Evolutionary conservation across 495 filamentous ascomycete species (phyloP), one percentile per base, ranked within the genome.

Genomic region (Pyronema domesticum): DNA sequence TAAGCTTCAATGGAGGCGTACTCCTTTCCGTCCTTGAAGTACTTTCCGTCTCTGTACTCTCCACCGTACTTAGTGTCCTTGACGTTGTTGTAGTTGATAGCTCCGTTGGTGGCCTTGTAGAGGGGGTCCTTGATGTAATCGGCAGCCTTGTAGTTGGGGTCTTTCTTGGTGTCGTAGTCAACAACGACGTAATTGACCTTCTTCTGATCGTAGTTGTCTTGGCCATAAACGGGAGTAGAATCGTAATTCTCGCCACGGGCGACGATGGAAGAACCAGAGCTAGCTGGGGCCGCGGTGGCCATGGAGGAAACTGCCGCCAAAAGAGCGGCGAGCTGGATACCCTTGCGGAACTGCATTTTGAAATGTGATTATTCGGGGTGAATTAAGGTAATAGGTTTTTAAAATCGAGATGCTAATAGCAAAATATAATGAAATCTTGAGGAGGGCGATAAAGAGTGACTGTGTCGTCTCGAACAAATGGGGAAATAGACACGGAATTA

Each of bases 301-400:
- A 50, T 50, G 47, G 18, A 13, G 47, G 47, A 50, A 19, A 50
- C 8, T 10, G 47, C 47, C 47, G 47, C 18, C 18, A 50, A 19
- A 13, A 50, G 30, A 17, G 47, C 47, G 47, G 47, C 47, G 19
- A 50, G 18, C 47, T 50, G 47, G 13, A 50, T 50, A 50, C 47
- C 47, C 47, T 50, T 50, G 34, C 47, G 47, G 19, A 50, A 50
- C 11, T 50, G 47, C 47, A 50, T 50, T 3, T 50, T 50, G 45
- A 13, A 30, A 30, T 30, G 23, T 30, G 19, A 50, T 50, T 50
- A 35, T 50, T 30, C 23, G 23, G 23, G 1, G 30, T 50, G 30
- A 11, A 50, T 11, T 35, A 19, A 47, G 11, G 45, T 34, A 36
- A 35, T 50, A 50, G 19, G 17, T 35, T 50, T 15, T 50, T 35